phyloP scores from a whole-genome alignment of 2,329 filamentous ascomycete genomes.

The Alternaria viburni region DNA sequence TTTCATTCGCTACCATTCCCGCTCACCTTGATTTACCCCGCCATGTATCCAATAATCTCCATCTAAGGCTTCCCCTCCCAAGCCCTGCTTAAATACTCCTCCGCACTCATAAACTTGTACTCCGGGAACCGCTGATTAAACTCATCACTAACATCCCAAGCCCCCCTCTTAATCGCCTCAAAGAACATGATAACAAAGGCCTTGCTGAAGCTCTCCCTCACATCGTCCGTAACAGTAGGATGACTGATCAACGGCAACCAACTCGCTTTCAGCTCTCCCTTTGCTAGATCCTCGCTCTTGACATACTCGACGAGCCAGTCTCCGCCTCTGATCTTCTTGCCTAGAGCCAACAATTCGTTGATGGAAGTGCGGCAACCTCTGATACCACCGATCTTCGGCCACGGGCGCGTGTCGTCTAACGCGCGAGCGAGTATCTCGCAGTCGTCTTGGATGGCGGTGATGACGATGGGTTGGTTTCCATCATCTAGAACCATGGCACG shows the following conservation, averaged over 20 bases:
- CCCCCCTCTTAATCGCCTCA: constrained; percentile 50
- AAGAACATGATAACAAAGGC: constrained; percentile 53
- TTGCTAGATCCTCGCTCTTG: constrained; percentile 55
- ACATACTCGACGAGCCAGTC: constrained; percentile 54
- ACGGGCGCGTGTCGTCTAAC: constrained; percentile 28
- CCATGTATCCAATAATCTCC: not conserved
- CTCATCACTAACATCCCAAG: constrained; percentile 54
- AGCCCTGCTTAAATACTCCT: constrained; percentile 52
- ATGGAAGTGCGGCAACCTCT: constrained; percentile 28
- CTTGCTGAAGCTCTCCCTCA: constrained; percentile 44
- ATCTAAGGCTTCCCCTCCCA: constrained; percentile 50
- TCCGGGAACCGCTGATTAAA: constrained; percentile 56
- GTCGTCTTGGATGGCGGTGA: constrained; percentile 37
- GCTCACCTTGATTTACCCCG: not conserved
- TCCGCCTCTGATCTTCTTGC: constrained; percentile 37
- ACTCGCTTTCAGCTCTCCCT: constrained; percentile 47
- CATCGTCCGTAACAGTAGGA: constrained; percentile 45
- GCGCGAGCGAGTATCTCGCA: constrained; percentile 33
- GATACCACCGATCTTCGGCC: constrained; percentile 40
- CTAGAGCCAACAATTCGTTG: constrained; percentile 37
- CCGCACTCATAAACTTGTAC: constrained; percentile 50
- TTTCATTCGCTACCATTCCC: not conserved
- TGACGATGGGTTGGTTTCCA: constrained; percentile 30
- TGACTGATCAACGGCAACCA: constrained; percentile 51
- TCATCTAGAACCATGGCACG: constrained; percentile 39